These are phyloP conservation scores for Penicillium sumatraense DNA, from an alignment of 2,329 filamentous ascomycete species.

Conservation along the genomic window DNA sequence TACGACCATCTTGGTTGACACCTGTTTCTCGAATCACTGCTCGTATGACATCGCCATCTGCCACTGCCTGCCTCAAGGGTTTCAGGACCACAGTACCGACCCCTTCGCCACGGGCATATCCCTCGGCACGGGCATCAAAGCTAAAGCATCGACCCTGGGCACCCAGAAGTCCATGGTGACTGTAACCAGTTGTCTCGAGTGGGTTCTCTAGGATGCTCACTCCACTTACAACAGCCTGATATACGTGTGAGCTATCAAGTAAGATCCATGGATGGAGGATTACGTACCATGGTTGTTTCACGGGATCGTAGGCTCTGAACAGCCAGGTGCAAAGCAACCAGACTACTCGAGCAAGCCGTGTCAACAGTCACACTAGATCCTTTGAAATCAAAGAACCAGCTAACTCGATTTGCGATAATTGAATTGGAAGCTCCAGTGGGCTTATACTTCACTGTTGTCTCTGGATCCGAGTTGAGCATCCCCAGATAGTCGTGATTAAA, in stretches of 20 bases:
- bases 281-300: constrained; percentile 29
- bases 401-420: constrained; percentile 27
- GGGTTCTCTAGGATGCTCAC: constrained; percentile 44
- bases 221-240: constrained; percentile 42
- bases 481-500: constrained; percentile 33
- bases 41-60: constrained; percentile 40
- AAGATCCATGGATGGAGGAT: not conserved
- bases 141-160: constrained; percentile 36
- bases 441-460: constrained; percentile 27
- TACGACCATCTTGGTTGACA: constrained; percentile 39
- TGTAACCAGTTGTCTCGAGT: constrained; percentile 34
- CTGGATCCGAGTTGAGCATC: constrained; percentile 28
- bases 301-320: constrained; percentile 33
- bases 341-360: constrained; percentile 49
- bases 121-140: constrained; percentile 38
- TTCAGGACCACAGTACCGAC: constrained; percentile 40
- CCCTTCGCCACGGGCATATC: constrained; percentile 42
- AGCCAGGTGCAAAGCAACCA: constrained; percentile 44
- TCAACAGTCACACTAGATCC: constrained; percentile 39
- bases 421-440: constrained; percentile 26
- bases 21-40: constrained; percentile 37
- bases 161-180: constrained; percentile 44
- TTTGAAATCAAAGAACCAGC: constrained; percentile 32
- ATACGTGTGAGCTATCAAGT: not conserved
- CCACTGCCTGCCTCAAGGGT: constrained; percentile 31